Conservation (phyloP, 306 rosid genomes). For the Sophora flavescens region DNA sequence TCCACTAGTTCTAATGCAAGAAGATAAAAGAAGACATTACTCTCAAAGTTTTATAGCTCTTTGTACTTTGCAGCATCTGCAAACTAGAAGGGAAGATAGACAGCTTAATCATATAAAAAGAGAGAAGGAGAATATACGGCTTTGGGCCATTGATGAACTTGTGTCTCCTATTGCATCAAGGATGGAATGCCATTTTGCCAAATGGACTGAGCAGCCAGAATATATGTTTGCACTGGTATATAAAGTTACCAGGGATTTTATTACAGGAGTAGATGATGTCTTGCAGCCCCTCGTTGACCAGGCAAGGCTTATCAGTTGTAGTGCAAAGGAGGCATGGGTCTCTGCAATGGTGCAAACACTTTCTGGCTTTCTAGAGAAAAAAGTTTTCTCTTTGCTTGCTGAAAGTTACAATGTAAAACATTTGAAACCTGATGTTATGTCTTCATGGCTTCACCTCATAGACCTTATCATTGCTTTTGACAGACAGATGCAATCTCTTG, state of each 20-base stretch:
- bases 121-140: constrained; percentile 52
- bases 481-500: constrained; percentile 68
- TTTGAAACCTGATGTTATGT: constrained; percentile 57
- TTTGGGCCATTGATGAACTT: constrained; percentile 83
- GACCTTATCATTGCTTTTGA: constrained; percentile 67
- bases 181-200: constrained; percentile 71
- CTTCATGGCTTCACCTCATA: constrained; percentile 76
- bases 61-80: constrained; percentile 79
- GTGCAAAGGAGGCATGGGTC: constrained; percentile 89
- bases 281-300: constrained; percentile 82
- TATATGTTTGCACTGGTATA: constrained; percentile 69
- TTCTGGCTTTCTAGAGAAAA: constrained; percentile 68
- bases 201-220: constrained; percentile 81
- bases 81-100: constrained; percentile 65
- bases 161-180: constrained; percentile 80
- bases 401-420: constrained; percentile 58
- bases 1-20: constrained; percentile 74
- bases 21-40: constrained; percentile 64
- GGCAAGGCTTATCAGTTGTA: constrained; percentile 70
- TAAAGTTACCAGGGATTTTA: constrained; percentile 69
- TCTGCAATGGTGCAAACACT: constrained; percentile 73
- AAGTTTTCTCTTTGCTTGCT: constrained; percentile 58
- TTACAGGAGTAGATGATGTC: constrained; percentile 73
- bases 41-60: constrained; percentile 72
- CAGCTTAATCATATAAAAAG: constrained; percentile 48